A percentile compares a stretch with the other conserved stretches of the same genome.
Conservation (phyloP, 495 filamentous ascomycete genomes). For the Usnea hakonensis region DNA sequence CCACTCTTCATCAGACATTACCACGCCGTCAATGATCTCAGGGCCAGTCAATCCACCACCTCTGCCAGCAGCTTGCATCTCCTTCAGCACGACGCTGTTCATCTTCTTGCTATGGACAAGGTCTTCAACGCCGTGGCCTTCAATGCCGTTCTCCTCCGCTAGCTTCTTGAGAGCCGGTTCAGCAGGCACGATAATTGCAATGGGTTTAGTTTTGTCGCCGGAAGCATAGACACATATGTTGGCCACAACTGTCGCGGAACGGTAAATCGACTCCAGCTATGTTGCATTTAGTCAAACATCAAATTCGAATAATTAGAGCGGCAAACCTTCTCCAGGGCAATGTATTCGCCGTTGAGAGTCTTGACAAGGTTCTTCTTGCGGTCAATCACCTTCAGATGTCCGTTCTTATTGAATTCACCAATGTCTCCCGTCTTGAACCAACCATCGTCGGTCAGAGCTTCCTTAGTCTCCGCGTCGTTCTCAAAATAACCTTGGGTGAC, state of each 20-base stretch:
- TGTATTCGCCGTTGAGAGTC: slow-evolving; percentile 94
- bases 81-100: slow-evolving; percentile 66
- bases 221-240: slow-evolving; percentile 97
- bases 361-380: slow-evolving; percentile 51
- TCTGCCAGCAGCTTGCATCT: slow-evolving; percentile 69
- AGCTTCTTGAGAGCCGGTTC: slow-evolving; percentile 81
- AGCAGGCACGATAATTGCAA: slow-evolving; percentile 89
- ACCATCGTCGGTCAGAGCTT: slow-evolving; percentile 41
- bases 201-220: slow-evolving; percentile 67
- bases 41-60: slow-evolving; percentile 72
- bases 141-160: slow-evolving; percentile 61
- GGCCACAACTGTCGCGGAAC: slow-evolving; percentile 70
- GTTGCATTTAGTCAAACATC: not conserved
- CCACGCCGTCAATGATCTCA: slow-evolving; percentile 88
- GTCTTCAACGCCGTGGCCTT: slow-evolving; percentile 63
- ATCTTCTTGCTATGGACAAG: slow-evolving; percentile 81
- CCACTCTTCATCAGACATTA: slow-evolving; percentile 95
- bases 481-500: slow-evolving; percentile 44
- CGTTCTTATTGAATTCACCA: slow-evolving; percentile 41
- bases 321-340: slow-evolving; percentile 81
- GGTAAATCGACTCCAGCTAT: slow-evolving; percentile 88
- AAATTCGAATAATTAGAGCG: not conserved
- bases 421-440: slow-evolving; percentile 55
- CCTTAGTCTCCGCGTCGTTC: slow-evolving; percentile 42
- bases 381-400: slow-evolving; percentile 46